These are phyloP conservation scores for Oidiodendron maius DNA, from an alignment of 495 filamentous ascomycete species.

Conservation along the genomic window DNA sequence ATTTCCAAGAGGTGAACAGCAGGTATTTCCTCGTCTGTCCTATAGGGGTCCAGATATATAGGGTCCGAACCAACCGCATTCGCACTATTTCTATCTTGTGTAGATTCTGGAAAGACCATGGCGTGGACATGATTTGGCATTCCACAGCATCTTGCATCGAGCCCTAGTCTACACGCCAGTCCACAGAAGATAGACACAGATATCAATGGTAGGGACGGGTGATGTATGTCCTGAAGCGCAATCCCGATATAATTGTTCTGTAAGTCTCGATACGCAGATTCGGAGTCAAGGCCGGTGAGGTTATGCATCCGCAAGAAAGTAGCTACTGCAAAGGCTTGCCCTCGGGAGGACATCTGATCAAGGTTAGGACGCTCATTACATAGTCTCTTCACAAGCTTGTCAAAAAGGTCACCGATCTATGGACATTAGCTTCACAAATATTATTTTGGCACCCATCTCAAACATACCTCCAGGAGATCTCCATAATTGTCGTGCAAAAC, in stretches of 20 bases:
- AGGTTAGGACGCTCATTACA: conserved; percentile 41
- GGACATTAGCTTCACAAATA: too few species aligned
- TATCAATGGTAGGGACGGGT: conserved; percentile 73
- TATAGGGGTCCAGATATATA: conserved; percentile 84
- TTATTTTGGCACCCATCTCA: conserved; percentile 13
- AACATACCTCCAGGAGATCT: conserved; percentile 67
- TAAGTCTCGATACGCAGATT: conserved; percentile 66
- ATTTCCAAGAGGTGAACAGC: conserved; percentile 50
- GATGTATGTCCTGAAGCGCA: conserved; percentile 58
- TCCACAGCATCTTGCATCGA: conserved; percentile 67
- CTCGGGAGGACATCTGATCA: conserved; percentile 45
- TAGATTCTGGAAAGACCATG: conserved; percentile 53
- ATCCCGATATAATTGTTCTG: conserved; percentile 83
- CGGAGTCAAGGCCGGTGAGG: conserved; percentile 59
- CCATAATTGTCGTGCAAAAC: conserved; percentile 62
- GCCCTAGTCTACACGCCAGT: conserved; percentile 47
- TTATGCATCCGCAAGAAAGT: conserved; percentile 58
- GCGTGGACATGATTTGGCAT: conserved; percentile 79
- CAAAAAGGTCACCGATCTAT: conserved; percentile 56
- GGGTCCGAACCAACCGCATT: conserved; percentile 30
- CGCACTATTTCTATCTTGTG: conserved; percentile 50
- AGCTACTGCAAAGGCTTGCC: conserved; percentile 62
- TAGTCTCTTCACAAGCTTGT: conserved; percentile 54
- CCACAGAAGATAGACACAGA: conserved; percentile 53
- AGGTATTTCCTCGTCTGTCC: conserved; percentile 59